Evolutionary conservation across 2,329 filamentous ascomycete genomes (phyloP).

Genomic region (Ceratocystis cubensis): DNA sequence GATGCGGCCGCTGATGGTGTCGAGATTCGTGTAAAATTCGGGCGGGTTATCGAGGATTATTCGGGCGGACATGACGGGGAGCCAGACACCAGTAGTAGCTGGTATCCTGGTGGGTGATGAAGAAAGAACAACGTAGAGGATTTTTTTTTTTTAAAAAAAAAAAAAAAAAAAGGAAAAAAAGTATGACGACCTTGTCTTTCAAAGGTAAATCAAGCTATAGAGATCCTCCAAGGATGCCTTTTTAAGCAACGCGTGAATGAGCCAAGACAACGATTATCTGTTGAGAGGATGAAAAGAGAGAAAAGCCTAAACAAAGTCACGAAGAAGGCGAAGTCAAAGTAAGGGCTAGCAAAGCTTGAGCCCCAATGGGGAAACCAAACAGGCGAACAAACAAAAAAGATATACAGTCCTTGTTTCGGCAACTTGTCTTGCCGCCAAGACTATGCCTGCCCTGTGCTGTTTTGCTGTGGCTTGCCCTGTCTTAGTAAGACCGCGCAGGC

Average conservation of each 20-base stretch:
- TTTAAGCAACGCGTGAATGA: neutral
- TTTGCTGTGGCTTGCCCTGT: neutral
- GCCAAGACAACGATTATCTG: neutral
- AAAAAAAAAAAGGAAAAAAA: neutral
- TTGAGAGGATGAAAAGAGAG: neutral
- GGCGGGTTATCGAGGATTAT: constrained; percentile 54
- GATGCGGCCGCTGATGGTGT: constrained; percentile 53
- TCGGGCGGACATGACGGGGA: constrained; percentile 48
- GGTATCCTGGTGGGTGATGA: neutral
- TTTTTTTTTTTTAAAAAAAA: too few relatives aligned
- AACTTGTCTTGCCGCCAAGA: constrained; percentile 5
- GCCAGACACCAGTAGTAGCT: neutral
- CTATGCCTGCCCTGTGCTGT: neutral
- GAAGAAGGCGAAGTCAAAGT: neutral
- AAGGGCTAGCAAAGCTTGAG: neutral
- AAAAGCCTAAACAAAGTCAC: neutral
- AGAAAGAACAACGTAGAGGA: neutral
- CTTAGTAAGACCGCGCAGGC: neutral
- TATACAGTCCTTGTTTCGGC: neutral
- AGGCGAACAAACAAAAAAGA: neutral
- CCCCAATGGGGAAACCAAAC: neutral
- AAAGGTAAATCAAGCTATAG: neutral
- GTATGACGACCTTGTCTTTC: neutral
- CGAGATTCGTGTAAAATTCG: constrained; percentile 68
- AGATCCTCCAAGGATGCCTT: neutral